phyloP scores from a whole-genome alignment of 2,329 filamentous ascomycete genomes.

The Apiospora phragmitis region DNA sequence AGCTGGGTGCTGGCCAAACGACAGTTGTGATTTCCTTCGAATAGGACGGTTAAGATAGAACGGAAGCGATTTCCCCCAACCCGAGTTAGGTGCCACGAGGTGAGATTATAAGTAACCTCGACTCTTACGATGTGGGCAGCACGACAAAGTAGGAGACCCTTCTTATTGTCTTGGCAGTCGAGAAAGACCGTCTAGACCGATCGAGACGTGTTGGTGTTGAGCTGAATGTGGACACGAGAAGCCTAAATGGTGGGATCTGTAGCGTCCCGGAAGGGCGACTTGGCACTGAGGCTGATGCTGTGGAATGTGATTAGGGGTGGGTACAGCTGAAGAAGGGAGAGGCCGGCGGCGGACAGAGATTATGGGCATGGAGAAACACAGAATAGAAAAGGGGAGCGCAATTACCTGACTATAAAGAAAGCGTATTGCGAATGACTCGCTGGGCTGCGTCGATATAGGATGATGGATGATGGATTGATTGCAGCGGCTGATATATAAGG shows the following conservation, averaged over 20 bases:
- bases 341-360: neutral
- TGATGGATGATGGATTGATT: neutral
- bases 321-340: neutral
- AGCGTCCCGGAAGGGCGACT: neutral
- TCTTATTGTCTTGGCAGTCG: slow-evolving; percentile 2
- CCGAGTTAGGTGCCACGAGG: neutral
- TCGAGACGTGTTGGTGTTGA: neutral
- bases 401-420: neutral
- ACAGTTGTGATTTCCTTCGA: neutral
- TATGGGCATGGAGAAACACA: neutral
- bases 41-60: neutral
- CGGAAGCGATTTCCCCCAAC: neutral
- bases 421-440: neutral
- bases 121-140: neutral
- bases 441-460: neutral
- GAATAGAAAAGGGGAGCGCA: neutral
- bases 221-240: neutral
- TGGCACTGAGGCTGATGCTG: neutral
- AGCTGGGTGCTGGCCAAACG: neutral
- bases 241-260: neutral
- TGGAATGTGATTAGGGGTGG: neutral
- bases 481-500: neutral
- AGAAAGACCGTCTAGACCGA: neutral
- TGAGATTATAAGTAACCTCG: neutral
- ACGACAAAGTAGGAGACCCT: neutral